Evolutionary conservation across 352 stramenopile species (phyloP), one percentile per base, ranked within the genome.

Genomic region (Saprolegnia parasitica): DNA sequence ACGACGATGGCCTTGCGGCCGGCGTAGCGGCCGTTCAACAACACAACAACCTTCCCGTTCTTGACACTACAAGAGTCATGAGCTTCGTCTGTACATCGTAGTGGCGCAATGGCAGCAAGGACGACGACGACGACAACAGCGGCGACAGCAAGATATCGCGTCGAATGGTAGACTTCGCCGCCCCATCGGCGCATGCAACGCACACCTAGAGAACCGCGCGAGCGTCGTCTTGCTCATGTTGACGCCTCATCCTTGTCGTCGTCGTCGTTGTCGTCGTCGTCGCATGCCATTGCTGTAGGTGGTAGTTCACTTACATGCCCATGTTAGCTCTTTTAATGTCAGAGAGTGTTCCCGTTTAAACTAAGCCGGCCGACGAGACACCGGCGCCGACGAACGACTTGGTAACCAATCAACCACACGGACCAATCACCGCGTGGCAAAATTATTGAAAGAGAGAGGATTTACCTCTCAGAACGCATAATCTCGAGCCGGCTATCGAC

Each of bases 1-100:
- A 99, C 96, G 67, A 99, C 96, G 67, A 99, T 96, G 73, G 97
- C 97, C 88, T 99, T 99, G 82, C 97, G 96, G 78, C 97, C 97
- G 68, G 97, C 97, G 80, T 99, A 98, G 76, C 97, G 95, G 78
- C 97, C 97, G 74, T 97, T 96, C 77, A 99, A 89, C 79, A 99
- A 81, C 76, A 99, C 95, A 77, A 99, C 97, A 81, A 99, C 96
- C 84, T 99, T 99, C 95, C 97, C 97, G 77, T 88, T 95, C 88
- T 98, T 98, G 77, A 98, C 83, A 89, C 87, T 96, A 68, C 50
- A 42, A 56, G 3, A 67, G 56, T n/a, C 39, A 56, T 35, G 13
- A 47, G 13, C 56, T 29, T 65, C 21, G 11, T 40, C 29, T 35
- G 29, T 5, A 5, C 29, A 5, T 35, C 29, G 29, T 35, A 6